These are phyloP conservation scores for Boletus hoseneyae DNA, from an alignment of 1,284 basidiomycete species.

Conservation along the genomic window DNA sequence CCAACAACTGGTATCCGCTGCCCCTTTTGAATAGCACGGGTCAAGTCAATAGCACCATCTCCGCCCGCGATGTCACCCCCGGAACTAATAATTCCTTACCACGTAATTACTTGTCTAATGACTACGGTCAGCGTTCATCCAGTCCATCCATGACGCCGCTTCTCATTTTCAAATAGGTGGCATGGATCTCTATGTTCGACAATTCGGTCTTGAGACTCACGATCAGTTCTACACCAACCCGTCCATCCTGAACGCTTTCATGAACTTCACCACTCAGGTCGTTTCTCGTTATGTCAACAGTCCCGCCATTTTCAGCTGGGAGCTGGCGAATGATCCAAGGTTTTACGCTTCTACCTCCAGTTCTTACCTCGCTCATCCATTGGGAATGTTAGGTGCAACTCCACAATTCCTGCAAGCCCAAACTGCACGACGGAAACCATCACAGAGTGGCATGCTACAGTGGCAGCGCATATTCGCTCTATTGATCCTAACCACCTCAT, in stretches of 20 bases:
- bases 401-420: conserved; percentile 42
- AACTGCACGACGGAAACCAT: conserved; percentile 49
- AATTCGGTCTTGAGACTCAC: conserved; percentile 45
- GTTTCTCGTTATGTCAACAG: conserved; percentile 53
- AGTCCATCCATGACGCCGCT: not conserved
- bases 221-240: conserved; percentile 57
- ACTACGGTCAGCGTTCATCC: conserved; percentile 46
- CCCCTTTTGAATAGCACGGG: conserved; percentile 18
- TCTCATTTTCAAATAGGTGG: conserved; percentile 41
- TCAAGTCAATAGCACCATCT: conserved; percentile 16
- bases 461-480: conserved; percentile 43
- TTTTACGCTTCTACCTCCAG: conserved; percentile 17
- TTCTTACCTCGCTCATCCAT: conserved; percentile 9
- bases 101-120: conserved; percentile 55
- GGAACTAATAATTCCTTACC: conserved; percentile 42
- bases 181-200: conserved; percentile 62
- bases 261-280: conserved; percentile 53
- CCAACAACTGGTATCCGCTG: conserved; percentile 66
- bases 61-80: conserved; percentile 33
- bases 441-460: conserved; percentile 51
- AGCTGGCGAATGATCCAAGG: conserved; percentile 64
- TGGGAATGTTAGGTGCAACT: conserved; percentile 45
- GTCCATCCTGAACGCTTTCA: conserved; percentile 47
- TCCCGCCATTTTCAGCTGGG: conserved; percentile 55
- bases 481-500: conserved; percentile 65